Conservation (phyloP, 331 rosid species). For the Malus hybrid region DNA sequence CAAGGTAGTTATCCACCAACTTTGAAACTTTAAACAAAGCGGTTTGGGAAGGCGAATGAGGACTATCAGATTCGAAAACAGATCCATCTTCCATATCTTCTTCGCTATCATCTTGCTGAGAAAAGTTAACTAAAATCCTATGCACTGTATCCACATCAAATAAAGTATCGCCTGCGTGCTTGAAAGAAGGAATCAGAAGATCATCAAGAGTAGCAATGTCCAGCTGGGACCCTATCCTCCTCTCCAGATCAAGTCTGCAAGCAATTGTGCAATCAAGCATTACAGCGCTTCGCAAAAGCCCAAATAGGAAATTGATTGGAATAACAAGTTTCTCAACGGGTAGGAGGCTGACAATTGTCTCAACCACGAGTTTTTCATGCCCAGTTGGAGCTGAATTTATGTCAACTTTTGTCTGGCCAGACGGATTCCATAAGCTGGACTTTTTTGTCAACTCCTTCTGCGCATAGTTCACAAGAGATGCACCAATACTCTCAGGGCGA, state of each 20-base stretch:
- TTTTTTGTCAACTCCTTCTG: constrained; percentile 84
- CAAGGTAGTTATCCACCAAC: constrained; percentile 86
- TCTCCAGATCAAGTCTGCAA: constrained; percentile 79
- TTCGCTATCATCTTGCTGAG: constrained; percentile 95
- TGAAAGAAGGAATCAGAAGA: constrained; percentile 84
- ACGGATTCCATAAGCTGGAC: constrained; percentile 72
- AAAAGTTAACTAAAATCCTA: constrained; percentile 77
- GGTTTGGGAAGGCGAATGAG: constrained; percentile 76
- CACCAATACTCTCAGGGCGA: constrained; percentile 91
- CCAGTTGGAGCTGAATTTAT: constrained; percentile 36
- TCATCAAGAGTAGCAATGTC: constrained; percentile 94
- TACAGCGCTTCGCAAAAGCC: constrained; percentile 79
- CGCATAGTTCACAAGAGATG: constrained; percentile 78
- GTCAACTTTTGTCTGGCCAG: constrained; percentile 68
- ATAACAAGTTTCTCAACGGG: constrained; percentile 86
- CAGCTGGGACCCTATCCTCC: constrained; percentile 91
- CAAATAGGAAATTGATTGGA: constrained; percentile 85
- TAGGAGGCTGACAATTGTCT: constrained; percentile 77
- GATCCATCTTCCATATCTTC: constrained; percentile 81
- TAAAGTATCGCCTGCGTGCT: constrained; percentile 79
- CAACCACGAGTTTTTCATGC: constrained; percentile 76
- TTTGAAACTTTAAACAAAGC: constrained; percentile 78
- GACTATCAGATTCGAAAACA: constrained; percentile 85
- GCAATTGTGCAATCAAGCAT: constrained; percentile 78
- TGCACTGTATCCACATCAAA: constrained; percentile 97